Percentiles rank a stretch among this genome's conserved stretches.
Evolutionary conservation across 1,284 basidiomycete species (phyloP).

Genomic region (Cutaneotrichosporon curvatum): DNA sequence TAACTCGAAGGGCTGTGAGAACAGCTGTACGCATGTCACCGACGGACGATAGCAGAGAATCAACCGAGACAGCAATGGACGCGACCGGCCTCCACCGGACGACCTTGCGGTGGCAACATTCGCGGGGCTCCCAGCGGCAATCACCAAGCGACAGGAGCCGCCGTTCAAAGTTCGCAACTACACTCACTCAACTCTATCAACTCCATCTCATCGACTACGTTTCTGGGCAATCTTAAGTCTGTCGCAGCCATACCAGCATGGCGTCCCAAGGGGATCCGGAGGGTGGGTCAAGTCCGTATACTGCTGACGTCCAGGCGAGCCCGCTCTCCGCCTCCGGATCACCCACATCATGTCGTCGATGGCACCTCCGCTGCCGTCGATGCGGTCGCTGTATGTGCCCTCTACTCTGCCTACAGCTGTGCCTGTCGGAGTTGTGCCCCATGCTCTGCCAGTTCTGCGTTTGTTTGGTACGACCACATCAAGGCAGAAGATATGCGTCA

Average conservation of each 20-base stretch:
- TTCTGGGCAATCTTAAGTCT: too few species aligned
- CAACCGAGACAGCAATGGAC: too few species aligned
- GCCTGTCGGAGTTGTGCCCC: slow-evolving; percentile 47
- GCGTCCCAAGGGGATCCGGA: slow-evolving; percentile 19
- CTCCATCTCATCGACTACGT: not conserved
- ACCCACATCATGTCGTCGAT: slow-evolving; percentile 46
- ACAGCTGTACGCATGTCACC: too few species aligned
- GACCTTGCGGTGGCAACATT: too few species aligned
- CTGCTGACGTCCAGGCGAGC: slow-evolving; percentile 16
- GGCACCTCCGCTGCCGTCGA: slow-evolving; percentile 32
- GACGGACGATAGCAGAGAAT: too few species aligned
- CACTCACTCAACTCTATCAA: too few species aligned
- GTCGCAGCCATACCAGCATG: slow-evolving; percentile 2
- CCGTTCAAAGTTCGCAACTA: not conserved
- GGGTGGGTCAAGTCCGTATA: not conserved
- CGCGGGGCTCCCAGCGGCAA: too few species aligned
- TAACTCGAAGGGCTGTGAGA: too few species aligned
- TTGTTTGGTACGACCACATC: slow-evolving; percentile 77
- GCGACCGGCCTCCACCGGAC: too few species aligned
- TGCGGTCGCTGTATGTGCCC: slow-evolving; percentile 29
- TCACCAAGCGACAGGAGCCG: not conserved
- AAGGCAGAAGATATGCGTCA: slow-evolving; percentile 73
- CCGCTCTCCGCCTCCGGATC: slow-evolving; percentile 43
- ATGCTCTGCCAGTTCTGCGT: slow-evolving; percentile 68
- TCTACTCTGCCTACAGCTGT: slow-evolving; percentile 55